These are phyloP conservation scores for Leptographium lundbergii DNA, from an alignment of 2,329 filamentous ascomycete genomes.

Conservation along the genomic window DNA sequence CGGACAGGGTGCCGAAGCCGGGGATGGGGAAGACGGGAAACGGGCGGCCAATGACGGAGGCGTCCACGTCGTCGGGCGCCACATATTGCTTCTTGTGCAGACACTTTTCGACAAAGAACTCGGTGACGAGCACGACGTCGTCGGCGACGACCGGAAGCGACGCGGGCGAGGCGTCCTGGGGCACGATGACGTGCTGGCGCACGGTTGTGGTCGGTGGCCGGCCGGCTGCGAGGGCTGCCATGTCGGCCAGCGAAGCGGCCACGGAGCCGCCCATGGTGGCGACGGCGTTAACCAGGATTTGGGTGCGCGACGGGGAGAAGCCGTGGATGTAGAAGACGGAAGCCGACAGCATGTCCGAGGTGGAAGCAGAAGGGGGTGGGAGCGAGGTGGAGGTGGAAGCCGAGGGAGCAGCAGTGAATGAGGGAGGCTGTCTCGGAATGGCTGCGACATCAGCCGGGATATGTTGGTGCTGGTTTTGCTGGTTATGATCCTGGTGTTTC, in stretches of 20 bases:
- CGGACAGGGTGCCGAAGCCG: slow-evolving; percentile 55
- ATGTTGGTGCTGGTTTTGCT: no score
- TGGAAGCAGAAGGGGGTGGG: background rate
- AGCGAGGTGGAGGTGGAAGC: background rate
- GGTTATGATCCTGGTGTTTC: no score
- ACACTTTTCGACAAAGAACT: slow-evolving; percentile 89
- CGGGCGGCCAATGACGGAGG: slow-evolving; percentile 64
- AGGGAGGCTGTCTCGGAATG: no score
- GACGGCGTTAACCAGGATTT: slow-evolving; percentile 34
- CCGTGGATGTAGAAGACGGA: slow-evolving; percentile 49
- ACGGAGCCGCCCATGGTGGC: slow-evolving; percentile 33
- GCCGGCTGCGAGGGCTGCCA: slow-evolving; percentile 17
- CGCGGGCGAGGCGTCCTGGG: slow-evolving; percentile 34
- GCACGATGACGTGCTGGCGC: slow-evolving; percentile 40
- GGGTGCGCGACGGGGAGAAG: slow-evolving; percentile 39
- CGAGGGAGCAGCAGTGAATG: no score
- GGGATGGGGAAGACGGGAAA: slow-evolving; percentile 57
- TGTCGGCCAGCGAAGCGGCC: slow-evolving; percentile 28
- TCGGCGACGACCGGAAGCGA: slow-evolving; percentile 28
- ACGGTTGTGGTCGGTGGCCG: background rate
- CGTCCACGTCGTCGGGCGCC: slow-evolving; percentile 50
- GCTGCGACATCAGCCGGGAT: no score
- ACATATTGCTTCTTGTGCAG: slow-evolving; percentile 63
- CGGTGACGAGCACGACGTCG: slow-evolving; percentile 51
- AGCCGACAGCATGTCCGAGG: slow-evolving; percentile 28